Evolutionary conservation across 805 yeast genomes (phyloP).

Genomic region (Yamadazyma tumulicola): DNA sequence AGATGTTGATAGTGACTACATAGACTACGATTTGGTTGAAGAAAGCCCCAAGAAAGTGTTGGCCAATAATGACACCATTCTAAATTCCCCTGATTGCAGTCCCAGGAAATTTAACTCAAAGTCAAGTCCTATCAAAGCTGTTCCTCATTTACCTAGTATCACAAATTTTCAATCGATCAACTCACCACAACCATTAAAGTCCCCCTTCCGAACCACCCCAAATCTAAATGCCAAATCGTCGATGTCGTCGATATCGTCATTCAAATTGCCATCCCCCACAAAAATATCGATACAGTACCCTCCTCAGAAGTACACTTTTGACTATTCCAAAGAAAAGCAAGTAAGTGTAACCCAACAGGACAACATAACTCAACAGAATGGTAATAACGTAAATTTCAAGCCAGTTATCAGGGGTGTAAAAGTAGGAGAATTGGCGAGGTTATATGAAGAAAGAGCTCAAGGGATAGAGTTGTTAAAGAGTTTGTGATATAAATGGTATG

Average conservation of each 20-base stretch:
- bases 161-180: not conserved
- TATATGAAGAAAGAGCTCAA: slow-evolving; percentile 57
- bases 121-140: not conserved
- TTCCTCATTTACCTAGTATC: not conserved
- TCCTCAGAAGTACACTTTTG: slow-evolving; percentile 35
- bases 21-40: slow-evolving; percentile 28
- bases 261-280: not conserved
- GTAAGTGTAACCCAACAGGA: not conserved
- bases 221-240: not conserved
- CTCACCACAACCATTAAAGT: not conserved
- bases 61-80: slow-evolving; percentile 2
- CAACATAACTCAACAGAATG: slow-evolving; percentile 5
- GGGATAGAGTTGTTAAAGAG: slow-evolving; percentile 34
- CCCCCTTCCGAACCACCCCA: not conserved
- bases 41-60: slow-evolving; percentile 7
- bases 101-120: not conserved
- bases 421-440: slow-evolving; percentile 59
- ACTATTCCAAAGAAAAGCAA: not conserved
- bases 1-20: slow-evolving; percentile 32
- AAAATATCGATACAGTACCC: slow-evolving; percentile 30
- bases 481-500: slow-evolving; percentile 15
- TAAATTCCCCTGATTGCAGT: slow-evolving; percentile 3
- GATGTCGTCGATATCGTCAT: not conserved
- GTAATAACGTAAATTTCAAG: slow-evolving; percentile 12
- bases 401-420: slow-evolving; percentile 53